phyloP scores from a whole-genome alignment of 2,329 filamentous ascomycete genomes.

The Stachybotrys elegans region DNA sequence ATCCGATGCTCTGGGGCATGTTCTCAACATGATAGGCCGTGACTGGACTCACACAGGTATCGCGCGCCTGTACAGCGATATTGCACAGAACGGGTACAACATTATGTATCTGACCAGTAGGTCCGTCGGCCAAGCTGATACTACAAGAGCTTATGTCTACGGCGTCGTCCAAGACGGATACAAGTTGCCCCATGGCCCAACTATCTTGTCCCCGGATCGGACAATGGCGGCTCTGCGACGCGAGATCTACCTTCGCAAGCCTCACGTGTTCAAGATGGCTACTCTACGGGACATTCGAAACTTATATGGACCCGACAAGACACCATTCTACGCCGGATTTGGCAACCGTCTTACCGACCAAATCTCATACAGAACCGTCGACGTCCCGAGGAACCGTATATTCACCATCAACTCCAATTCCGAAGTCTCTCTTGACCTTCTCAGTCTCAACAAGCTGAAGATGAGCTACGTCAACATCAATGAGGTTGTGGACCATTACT shows the following conservation, averaged over 20 bases:
- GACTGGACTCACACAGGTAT: conserved; percentile 98
- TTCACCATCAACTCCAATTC: conserved; percentile 99
- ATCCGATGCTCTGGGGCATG: conserved; percentile 88
- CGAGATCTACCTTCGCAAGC: conserved; percentile 92
- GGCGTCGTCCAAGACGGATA: conserved; percentile 86
- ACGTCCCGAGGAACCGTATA: conserved; percentile 89
- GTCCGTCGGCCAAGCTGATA: conserved; percentile 90
- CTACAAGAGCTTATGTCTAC: conserved; percentile 80
- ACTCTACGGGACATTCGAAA: conserved; percentile 91
- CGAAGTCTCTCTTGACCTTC: conserved; percentile 84
- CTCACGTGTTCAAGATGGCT: conserved; percentile 99
- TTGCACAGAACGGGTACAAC: conserved; percentile 93
- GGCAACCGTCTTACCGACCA: conserved; percentile 96
- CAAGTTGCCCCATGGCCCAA: conserved; percentile 80
- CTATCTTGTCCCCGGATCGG: conserved; percentile 90
- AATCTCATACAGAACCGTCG: conserved; percentile 90
- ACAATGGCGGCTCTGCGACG: conserved; percentile 89
- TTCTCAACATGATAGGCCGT: conserved; percentile 91
- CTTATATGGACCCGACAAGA: conserved; percentile 70
- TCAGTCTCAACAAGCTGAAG: conserved; percentile 90
- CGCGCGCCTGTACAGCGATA: conserved; percentile 95
- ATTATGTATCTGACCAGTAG: conserved; percentile 97
- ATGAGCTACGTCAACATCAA: conserved; percentile 96
- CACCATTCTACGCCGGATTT: conserved; percentile 94
- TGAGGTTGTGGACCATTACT: conserved; percentile 97